Base-by-base conservation (phyloP, 208 protist genomes). In the Herpetomonas muscarum region DNA sequence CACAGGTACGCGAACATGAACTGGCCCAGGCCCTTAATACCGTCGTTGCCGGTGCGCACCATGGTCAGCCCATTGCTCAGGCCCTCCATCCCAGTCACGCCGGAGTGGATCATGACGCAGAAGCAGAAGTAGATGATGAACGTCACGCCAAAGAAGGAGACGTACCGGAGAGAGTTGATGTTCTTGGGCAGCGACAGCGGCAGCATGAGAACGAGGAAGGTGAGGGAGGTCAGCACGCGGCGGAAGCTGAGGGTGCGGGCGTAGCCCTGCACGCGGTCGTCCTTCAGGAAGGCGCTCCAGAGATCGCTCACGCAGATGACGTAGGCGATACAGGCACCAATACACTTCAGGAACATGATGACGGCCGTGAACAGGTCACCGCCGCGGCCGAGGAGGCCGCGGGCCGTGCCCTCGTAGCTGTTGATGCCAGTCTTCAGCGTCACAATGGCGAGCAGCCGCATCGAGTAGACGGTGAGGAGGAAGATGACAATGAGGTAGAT, bases 141-240 rank as follows among this genome's bases (percentile, higher is more conserved):
- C 26, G 58, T 55, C 17, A 92, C 80, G n/a, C 80, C 87, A 10
- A 91, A 17, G 26, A 85, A 48, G n/a, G 81, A 90, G 30, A 71
- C 70, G 60, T 88, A 92, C 17, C 87, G 84, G 17, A 94, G 75
- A 21, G 87, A 87, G 71, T 92, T 94, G 65, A 94, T 90, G 56
- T 86, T 54, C 81, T 91, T 90, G 30, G 84, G 84, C 37, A 92
- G 70, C 22, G 81, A 90, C 55, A 91, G 56, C 21, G 87, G 69
- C 26, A 88, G 61, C 86, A 90, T 87, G 47, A 57, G 70, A 9
- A 74, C 71, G 21, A 85, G 25, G 76, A 81, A 92, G 26, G 87
- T 61, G 15, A 79, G 66, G 5, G 37, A 37, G 7, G 67, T 67
- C 9, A 89, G 49, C 5, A 87, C n/a, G 36, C 81, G 78, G 44